Evolutionary conservation across 768 basidiomycete genomes (phyloP).

Genomic region (Strobilomyces echinocephalus): DNA sequence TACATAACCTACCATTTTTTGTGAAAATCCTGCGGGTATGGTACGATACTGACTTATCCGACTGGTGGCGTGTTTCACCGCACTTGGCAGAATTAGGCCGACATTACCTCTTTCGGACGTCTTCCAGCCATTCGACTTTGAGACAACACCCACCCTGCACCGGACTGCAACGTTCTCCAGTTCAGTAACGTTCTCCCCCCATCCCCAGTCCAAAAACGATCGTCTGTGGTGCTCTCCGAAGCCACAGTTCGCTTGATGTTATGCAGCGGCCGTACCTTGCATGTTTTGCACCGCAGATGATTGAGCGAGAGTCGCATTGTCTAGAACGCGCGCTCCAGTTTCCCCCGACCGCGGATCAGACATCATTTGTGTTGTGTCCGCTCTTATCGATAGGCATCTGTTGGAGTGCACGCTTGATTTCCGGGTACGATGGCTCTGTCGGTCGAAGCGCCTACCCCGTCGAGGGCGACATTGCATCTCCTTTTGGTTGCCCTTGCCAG

Average conservation of each 20-base stretch:
- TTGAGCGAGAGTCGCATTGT: neutral
- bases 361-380: too few relatives aligned
- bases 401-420: too few relatives aligned
- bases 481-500: neutral
- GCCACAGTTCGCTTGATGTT: too few relatives aligned
- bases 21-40: slow-evolving; percentile 20
- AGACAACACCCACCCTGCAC: neutral
- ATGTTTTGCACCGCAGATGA: neutral
- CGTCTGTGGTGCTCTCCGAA: too few relatives aligned
- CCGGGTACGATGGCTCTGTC: too few relatives aligned
- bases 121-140: neutral
- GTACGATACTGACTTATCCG: too few relatives aligned
- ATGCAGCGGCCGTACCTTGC: too few relatives aligned
- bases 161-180: neutral
- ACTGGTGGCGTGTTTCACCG: slow-evolving; percentile 27
- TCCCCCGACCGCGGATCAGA: neutral
- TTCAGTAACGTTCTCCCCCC: neutral
- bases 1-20: slow-evolving; percentile 24
- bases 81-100: too few relatives aligned
- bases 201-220: neutral
- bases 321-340: neutral
- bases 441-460: too few relatives aligned
- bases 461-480: neutral
- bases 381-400: too few relatives aligned
- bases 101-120: neutral